Percentiles rank a stretch among this genome's conserved stretches.
Conservation (phyloP, 176 grass and related monocot species). For the Phoenix roebelenii region DNA sequence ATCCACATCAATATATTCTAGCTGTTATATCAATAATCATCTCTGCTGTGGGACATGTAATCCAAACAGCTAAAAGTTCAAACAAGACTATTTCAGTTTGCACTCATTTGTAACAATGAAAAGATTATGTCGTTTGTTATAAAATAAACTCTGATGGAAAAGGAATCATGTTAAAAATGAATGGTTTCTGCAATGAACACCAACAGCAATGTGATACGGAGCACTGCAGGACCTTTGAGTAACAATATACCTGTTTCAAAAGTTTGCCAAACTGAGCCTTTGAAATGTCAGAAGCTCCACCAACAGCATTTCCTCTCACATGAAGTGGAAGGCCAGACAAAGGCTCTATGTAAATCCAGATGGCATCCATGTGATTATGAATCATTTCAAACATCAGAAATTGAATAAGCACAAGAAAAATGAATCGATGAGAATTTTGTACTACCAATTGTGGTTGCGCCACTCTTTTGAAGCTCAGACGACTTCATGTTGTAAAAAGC, state of each 20-base stretch:
- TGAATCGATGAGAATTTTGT: not conserved
- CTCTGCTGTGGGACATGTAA: no score
- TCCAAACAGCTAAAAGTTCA: no score
- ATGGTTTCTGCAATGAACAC: no score
- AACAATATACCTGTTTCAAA: constrained; percentile 53
- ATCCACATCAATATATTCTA: no score
- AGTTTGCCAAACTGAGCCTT: constrained; percentile 77
- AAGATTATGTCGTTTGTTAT: no score
- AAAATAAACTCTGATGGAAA: no score
- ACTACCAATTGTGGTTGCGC: constrained; percentile 38
- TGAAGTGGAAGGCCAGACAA: constrained; percentile 56
- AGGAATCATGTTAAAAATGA: no score
- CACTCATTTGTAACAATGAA: no score
- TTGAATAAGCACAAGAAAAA: not conserved
- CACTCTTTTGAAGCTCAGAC: constrained; percentile 56
- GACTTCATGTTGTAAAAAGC: constrained; percentile 58
- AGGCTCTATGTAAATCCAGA: constrained; percentile 32
- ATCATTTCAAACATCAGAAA: not conserved
- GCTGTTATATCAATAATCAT: no score
- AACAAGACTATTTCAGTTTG: no score
- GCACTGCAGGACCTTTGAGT: not conserved
- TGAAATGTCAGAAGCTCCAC: constrained; percentile 40
- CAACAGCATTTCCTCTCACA: constrained; percentile 53
- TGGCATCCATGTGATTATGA: not conserved
- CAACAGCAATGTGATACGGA: no score